Base-by-base conservation (phyloP, 2,329 filamentous ascomycete species). In the Ophiostoma novo-ulmi region DNA sequence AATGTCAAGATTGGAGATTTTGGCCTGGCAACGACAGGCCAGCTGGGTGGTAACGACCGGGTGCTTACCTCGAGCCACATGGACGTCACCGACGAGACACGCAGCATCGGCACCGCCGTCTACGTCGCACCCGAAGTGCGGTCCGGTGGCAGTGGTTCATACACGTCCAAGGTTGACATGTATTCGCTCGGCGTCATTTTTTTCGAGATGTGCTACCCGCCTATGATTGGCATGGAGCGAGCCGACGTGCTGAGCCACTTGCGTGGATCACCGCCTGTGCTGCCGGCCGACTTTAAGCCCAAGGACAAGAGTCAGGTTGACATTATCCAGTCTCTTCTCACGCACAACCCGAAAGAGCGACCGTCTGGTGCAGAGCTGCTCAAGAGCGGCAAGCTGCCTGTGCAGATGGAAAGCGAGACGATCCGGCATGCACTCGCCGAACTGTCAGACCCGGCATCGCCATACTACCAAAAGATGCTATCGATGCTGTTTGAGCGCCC, bases 1-100 rank as follows among this genome's bases (percentile, higher is more conserved):
- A 95, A 96, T 75, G 93, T 97, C 52, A 95, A 96, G 75, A 97
- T 99, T 75, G 95, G 95, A 63, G 95, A 99, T 77, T 98, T 99
- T 79, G 95, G 95, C 5, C 84, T 99, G 48, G 95, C 95, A 22
- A 98, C 94, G 0, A 95, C 91, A 73, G 93, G 92, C 0, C 92
- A 96, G 75, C 75, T 81, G 44, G 76, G 79, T 1, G 72, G 69
- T 7, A 69, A 69, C 1, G 72, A 73, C 55, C 68, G 65, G 0
- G 69, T 68, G 20, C 36, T 70, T 20, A 69, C 68, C n/a, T 72
- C 74, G 2, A 75, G 78, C 8, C 81, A 79, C 22, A 73, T 82
- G 63, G 85, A 87, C 72, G 79, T 82, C 1, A 81, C 82, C 65
- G 90, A 93, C 74, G 88, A 93, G 83, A 93, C 91, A 6, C 82